Base-by-base conservation (phyloP, 2,329 filamentous ascomycete species). In the Aureobasidium sp. region DNA sequence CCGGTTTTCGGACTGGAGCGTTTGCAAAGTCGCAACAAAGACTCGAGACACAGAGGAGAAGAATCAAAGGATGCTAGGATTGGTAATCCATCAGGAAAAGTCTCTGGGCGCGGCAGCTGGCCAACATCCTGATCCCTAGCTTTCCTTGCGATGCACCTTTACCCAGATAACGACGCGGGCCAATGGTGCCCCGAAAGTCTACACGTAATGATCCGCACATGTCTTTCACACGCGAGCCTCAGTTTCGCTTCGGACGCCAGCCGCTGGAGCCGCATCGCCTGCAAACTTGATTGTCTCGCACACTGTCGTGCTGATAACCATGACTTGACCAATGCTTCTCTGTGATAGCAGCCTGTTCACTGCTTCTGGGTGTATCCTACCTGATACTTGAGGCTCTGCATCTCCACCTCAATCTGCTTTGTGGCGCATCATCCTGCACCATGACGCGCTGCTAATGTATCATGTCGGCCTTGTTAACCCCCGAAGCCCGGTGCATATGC, bases 201-300 rank as follows among this genome's bases (percentile, higher is more conserved):
- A 62, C 34, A 58, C 49, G 52, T 62, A 62, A 62, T 62, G 60
- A 59, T 48, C 42, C 34, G 49, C 49, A 42, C 51, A 42, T 22
- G 15, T 11, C 31, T 41, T 14, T 17, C 9, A 6, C 37, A 29
- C 36, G 15, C 22, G 36, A 55, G 39, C 31, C 41, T 29, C 39
- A 27, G 27, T 39, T 25, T 27, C 6, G 39, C 20, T 56, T 53
- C 17, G 29, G 48, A 36, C n/a, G 11, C 20, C 34, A 39, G 11
- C n/a, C 47, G 25, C 31, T 27, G 9, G 20, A 39, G 15, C 14
- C 12, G 34, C 49, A 52, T 22, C 49, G 31, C 45, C n/a, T 29
- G 29, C 22, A 48, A 8, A 34, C 27, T 34, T 51, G 29, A 3
- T 36, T 20, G n/a, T 51, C 27, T 20, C 47, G 29, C 14, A 25